These are phyloP conservation scores for Kluyveromyces dobzhanskii DNA, from an alignment of 805 yeast species.

Conservation along the genomic window DNA sequence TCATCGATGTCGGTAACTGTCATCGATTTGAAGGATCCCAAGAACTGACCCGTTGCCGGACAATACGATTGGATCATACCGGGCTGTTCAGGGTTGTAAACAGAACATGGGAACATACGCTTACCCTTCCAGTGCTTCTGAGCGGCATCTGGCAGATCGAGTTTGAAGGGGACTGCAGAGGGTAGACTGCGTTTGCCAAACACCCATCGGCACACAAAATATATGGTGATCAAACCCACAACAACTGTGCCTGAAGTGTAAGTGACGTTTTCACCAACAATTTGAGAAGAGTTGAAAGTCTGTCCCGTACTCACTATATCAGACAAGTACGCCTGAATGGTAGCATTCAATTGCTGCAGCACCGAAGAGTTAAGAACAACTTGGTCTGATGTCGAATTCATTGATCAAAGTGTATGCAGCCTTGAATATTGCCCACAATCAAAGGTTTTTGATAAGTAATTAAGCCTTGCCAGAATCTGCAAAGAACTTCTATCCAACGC, in stretches of 20 bases:
- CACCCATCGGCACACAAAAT: slow-evolving; percentile 15
- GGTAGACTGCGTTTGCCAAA: slow-evolving; percentile 7
- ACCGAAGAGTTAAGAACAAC: slow-evolving; percentile 19
- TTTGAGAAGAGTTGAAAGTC: slow-evolving; percentile 10
- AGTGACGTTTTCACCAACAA: slow-evolving; percentile 11
- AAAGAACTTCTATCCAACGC: too few relatives aligned
- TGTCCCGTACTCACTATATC: slow-evolving; percentile 16
- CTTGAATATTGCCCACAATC: too few relatives aligned
- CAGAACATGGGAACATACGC: slow-evolving; percentile 55
- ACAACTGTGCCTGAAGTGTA: slow-evolving; percentile 10
- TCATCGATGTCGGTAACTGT: slow-evolving; percentile 64
- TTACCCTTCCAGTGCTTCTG: slow-evolving; percentile 82
- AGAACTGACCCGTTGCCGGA: slow-evolving; percentile 90
- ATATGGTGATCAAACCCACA: slow-evolving; percentile 13
- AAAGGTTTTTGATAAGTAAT: too few relatives aligned
- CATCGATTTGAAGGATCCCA: slow-evolving; percentile 64
- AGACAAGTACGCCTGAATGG: slow-evolving; percentile 21
- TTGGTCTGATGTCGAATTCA: slow-evolving; percentile 12
- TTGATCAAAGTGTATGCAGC: too few relatives aligned
- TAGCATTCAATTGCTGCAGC: slow-evolving; percentile 21
- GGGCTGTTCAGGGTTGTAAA: slow-evolving; percentile 55
- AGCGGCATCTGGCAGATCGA: slow-evolving; percentile 22
- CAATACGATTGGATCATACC: slow-evolving; percentile 73
- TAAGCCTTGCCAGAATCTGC: too few relatives aligned
- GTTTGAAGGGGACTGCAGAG: slow-evolving; percentile 14